Evolutionary conservation across 495 filamentous ascomycete genomes (phyloP), one percentile per base, ranked within the genome.

Genomic region (Barbatosphaeria neglecta): DNA sequence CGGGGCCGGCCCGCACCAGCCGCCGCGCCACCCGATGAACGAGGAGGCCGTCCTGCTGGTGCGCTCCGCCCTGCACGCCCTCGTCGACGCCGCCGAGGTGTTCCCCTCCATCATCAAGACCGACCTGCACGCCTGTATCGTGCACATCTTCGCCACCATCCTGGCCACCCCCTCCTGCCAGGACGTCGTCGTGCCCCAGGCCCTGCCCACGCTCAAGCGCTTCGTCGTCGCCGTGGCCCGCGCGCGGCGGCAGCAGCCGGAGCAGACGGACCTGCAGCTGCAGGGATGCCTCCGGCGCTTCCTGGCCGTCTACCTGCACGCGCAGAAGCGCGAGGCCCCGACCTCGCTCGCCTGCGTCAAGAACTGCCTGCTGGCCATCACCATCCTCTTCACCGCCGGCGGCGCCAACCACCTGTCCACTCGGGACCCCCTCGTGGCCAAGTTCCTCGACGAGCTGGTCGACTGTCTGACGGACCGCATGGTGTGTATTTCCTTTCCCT

Each of bases 91-190:
- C 1, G 87, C 93, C 7, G 85, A 90, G 41, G 87, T 96, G 15
- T 99, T 99, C 66, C 92, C 92, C 0, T 81, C 85, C 0, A 86
- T 99, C 52, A 99, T 99, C 66, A 88, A 89, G 61, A 88, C 88
- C 41, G 92, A 99, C 61, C 76, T 99, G 9, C 87, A 99, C 60
- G 90, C 92, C 38, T 95, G 90, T 58, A 95, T 97, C 53, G 73
- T 97, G 27, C 90, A 99, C 64, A 94, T 97, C 20, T 97, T 97
- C 60, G 83, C 83, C 37, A 95, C 86, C 4, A 93, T 96, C 41
- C 81, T 99, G 5, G 83, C 84, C 13, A 95, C 87, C 0, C 80
- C 84, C 1, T 71, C 82, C 22, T 96, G 90, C 57, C 93, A 97
- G 65, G 76, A 82, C 13, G 74, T 85, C 18, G 85, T 96, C 35